These are phyloP conservation scores for Rhodotorula graminis DNA, from an alignment of 768 basidiomycete genomes.

Conservation along the genomic window DNA sequence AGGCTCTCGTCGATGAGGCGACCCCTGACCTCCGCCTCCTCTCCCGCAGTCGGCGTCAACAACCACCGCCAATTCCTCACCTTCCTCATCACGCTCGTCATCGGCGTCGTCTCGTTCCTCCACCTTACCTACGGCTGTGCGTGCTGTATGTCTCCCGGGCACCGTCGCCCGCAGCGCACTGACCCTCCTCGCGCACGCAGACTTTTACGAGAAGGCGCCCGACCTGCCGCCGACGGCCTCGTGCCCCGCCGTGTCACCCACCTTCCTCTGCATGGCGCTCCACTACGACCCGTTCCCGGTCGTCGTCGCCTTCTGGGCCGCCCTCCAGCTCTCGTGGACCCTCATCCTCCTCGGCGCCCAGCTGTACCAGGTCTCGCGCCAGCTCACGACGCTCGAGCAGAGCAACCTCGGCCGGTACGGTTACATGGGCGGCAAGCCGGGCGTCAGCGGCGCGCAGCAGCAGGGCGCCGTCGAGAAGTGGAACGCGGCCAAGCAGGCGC, in stretches of 20 bases:
- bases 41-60: conserved; percentile 68
- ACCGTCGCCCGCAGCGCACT: neutral
- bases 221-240: conserved; percentile 5
- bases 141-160: conserved; percentile 44
- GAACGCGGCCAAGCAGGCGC: conserved; percentile 29
- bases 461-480: conserved; percentile 21
- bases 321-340: conserved; percentile 94
- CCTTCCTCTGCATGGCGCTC: conserved; percentile 64
- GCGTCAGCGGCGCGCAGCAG: conserved; percentile 26
- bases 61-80: conserved; percentile 94
- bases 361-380: conserved; percentile 82
- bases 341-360: conserved; percentile 77
- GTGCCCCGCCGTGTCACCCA: conserved; percentile 64
- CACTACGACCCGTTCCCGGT: conserved; percentile 76
- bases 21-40: conserved; percentile 7
- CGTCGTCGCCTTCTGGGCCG: conserved; percentile 74
- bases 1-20: too few relatives aligned
- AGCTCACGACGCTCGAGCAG: conserved; percentile 95
- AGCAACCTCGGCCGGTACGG: conserved; percentile 91
- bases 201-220: conserved; percentile 52
- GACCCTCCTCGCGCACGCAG: conserved; percentile 47
- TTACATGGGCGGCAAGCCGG: conserved; percentile 82
- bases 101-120: conserved; percentile 74
- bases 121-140: conserved; percentile 76
- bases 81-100: conserved; percentile 80